Conservation (phyloP, 345 rosid genomes). For the Dovyalis caffra region DNA sequence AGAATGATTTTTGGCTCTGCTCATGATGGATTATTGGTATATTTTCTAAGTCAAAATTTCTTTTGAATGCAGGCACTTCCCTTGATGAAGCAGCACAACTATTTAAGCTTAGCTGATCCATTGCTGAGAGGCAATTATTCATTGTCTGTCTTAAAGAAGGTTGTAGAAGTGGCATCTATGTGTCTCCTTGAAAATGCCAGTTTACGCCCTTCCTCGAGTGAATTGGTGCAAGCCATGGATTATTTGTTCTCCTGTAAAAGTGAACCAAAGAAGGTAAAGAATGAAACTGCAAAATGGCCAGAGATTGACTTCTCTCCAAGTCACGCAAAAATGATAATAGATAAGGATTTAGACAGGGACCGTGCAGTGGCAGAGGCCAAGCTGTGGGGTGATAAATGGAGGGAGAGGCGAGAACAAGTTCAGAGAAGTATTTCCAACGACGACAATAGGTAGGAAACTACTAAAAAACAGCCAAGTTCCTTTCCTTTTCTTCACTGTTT, state of each 20-base stretch:
- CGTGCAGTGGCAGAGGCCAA: conserved; percentile 66
- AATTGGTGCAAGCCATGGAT: conserved; percentile 49
- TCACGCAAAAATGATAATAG: conserved; percentile 28
- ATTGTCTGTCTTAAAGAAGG: conserved; percentile 35
- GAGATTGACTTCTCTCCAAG: conserved; percentile 30
- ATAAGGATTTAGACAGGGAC: conserved; percentile 38
- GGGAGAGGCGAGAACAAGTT: conserved; percentile 39
- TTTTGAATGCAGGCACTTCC: conserved; percentile 18
- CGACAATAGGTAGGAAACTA: conserved; percentile 20
- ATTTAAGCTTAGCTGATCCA: conserved; percentile 43
- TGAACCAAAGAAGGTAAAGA: conserved; percentile 9
- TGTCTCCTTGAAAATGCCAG: conserved; percentile 49
- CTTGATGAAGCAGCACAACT: conserved; percentile 13
- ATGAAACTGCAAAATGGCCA: conserved; percentile 3
- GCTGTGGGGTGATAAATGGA: conserved; percentile 56
- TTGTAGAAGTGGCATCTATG: conserved; percentile 48
- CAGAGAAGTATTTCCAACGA: conserved; percentile 4
- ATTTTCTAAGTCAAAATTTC: neutral
- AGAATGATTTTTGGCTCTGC: neutral
- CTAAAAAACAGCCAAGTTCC: neutral
- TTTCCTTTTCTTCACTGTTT: neutral
- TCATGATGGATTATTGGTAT: neutral
- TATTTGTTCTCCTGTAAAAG: conserved; percentile 36
- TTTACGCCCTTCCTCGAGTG: conserved; percentile 47
- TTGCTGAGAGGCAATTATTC: conserved; percentile 36